These are phyloP conservation scores for Hepatocystis sp. DNA, from an alignment of 169 alveolate genomes.

Conservation along the genomic window DNA sequence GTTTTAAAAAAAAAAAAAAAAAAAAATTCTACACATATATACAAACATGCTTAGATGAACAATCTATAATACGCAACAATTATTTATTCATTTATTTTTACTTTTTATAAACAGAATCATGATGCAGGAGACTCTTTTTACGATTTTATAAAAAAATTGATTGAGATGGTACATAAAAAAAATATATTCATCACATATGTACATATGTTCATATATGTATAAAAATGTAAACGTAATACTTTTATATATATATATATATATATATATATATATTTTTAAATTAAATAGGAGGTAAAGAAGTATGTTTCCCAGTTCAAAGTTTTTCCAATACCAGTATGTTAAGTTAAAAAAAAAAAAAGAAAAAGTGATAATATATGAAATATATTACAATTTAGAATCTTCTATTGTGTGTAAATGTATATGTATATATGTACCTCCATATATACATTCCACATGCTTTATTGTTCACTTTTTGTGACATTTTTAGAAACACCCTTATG, in stretches of 20 bases:
- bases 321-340: constrained; percentile 67
- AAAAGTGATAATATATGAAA: constrained; percentile 78
- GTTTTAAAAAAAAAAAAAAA: no score
- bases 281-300: constrained; percentile 48
- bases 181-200: not conserved
- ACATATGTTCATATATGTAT: no score
- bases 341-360: constrained; percentile 13
- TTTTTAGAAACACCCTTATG: constrained; percentile 90
- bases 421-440: constrained; percentile 44
- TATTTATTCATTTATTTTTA: no score
- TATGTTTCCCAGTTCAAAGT: constrained; percentile 65
- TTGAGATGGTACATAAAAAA: constrained; percentile 48
- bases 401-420: constrained; percentile 20
- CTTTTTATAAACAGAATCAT: constrained; percentile 60
- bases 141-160: constrained; percentile 71
- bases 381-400: no score
- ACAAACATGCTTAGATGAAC: no score
- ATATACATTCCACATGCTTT: constrained; percentile 76
- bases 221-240: not conserved
- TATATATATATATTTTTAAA: constrained; percentile 4
- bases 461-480: constrained; percentile 65
- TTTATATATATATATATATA: not conserved
- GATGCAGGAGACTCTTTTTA: constrained; percentile 82
- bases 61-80: no score
- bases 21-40: no score